These are phyloP conservation scores for Saprolegnia parasitica DNA, from an alignment of 352 stramenopile species.

Conservation along the genomic window DNA sequence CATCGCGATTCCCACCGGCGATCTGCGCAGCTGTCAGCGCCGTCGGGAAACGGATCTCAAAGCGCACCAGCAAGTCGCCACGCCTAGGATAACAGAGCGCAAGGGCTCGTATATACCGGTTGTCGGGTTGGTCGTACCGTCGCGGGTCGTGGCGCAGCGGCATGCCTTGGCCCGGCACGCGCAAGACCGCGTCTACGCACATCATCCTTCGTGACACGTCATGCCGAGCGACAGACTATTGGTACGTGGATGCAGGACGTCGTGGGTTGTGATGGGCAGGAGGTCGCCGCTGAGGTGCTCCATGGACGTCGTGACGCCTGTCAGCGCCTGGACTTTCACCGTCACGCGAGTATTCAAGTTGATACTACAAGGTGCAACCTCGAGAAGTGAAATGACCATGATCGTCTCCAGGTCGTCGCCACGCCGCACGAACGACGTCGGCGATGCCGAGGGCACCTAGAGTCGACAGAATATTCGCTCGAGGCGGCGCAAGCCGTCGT, in stretches of 20 bases:
- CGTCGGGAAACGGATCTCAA: not conserved
- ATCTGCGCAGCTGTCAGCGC: not conserved
- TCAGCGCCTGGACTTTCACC: not conserved
- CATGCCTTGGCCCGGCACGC: not conserved
- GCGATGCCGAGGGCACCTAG: not conserved
- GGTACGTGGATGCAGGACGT: slow-evolving; percentile 3
- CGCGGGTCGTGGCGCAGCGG: not conserved
- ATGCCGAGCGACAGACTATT: not conserved
- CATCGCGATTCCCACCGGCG: not conserved
- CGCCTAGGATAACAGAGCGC: not conserved
- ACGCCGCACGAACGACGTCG: slow-evolving; percentile 15
- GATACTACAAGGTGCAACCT: not conserved
- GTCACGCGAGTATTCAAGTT: not conserved
- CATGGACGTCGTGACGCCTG: not conserved
- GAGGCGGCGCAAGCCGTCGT: too few relatives aligned
- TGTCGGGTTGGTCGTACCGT: not conserved
- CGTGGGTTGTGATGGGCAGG: not conserved
- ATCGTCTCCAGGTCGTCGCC: slow-evolving; percentile 6
- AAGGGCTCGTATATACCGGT: too few relatives aligned
- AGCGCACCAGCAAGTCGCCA: slow-evolving; percentile 1
- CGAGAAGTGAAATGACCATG: not conserved
- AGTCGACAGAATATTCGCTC: too few relatives aligned
- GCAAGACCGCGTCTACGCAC: not conserved
- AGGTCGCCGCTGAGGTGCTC: not conserved
- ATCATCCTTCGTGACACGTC: not conserved